Evolutionary conservation across 495 filamentous ascomycete species (phyloP).

Genomic region (Echria macrotheca): DNA sequence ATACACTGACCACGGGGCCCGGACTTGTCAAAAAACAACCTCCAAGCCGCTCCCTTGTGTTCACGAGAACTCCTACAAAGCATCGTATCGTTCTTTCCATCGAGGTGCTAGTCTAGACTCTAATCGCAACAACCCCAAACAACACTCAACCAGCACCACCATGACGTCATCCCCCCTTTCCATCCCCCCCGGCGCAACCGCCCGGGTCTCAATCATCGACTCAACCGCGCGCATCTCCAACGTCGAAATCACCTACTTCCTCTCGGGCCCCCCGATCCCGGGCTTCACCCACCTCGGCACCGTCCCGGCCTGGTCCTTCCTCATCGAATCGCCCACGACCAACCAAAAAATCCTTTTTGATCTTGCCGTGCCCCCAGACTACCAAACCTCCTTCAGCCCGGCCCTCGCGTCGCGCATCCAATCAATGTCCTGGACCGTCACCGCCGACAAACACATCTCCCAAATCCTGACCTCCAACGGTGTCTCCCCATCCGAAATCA

Average conservation of each 20-base stretch:
- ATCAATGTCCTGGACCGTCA: not conserved
- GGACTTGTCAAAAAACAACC: no score
- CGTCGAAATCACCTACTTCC: not conserved
- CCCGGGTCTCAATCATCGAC: conserved; percentile 8
- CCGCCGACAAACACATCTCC: not conserved
- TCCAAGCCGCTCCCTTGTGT: no score
- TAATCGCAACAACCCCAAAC: no score
- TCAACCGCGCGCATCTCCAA: not conserved
- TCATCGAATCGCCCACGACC: conserved; percentile 6
- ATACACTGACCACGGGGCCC: no score
- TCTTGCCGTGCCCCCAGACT: not conserved
- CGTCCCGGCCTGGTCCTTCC: conserved; percentile 2
- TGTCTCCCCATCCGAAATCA: not conserved
- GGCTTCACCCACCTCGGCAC: not conserved
- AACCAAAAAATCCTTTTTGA: conserved; percentile 4
- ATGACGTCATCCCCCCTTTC: no score
- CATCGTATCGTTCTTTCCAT: no score
- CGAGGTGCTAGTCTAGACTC: no score
- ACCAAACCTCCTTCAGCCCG: not conserved
- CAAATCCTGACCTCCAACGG: conserved; percentile 3
- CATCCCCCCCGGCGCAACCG: conserved; percentile 1
- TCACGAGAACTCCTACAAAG: no score
- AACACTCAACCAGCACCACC: no score
- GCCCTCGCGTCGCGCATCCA: not conserved
- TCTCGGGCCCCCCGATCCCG: not conserved